phyloP scores from a whole-genome alignment of 257 asterid species.

The Handroanthus guayacan region DNA sequence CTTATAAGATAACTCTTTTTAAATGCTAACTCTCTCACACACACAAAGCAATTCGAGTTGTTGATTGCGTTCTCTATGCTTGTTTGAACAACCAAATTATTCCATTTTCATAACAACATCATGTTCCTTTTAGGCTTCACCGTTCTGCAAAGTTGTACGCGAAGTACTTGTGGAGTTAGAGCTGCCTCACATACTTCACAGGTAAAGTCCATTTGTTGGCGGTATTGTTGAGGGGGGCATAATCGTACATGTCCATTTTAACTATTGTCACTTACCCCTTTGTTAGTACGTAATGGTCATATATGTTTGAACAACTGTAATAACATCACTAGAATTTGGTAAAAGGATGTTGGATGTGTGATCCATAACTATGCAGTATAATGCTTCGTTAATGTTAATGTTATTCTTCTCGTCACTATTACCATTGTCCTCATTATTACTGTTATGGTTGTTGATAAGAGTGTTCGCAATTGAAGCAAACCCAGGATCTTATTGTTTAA shows the following conservation, averaged over 20 bases:
- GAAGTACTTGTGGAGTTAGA: slow-evolving; percentile 90
- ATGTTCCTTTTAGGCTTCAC: slow-evolving; percentile 69
- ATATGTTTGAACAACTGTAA: neutral
- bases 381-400: too few species aligned
- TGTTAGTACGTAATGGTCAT: neutral
- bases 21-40: neutral
- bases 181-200: slow-evolving; percentile 90
- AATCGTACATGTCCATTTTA: neutral
- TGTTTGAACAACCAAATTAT: slow-evolving; percentile 4
- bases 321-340: neutral
- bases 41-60: neutral
- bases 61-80: neutral
- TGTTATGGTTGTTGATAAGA: neutral
- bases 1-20: slow-evolving; percentile 10
- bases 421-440: neutral
- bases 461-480: neutral
- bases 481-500: neutral
- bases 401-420: too few species aligned
- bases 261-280: neutral
- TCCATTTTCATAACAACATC: neutral
- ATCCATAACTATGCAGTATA: too few species aligned
- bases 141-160: slow-evolving; percentile 92
- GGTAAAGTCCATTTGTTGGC: slow-evolving; percentile 45
- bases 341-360: too few species aligned
- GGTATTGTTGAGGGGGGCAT: neutral